Evolutionary conservation across 352 stramenopile genomes (phyloP).

Genomic region (Globisporangium spiculum): DNA sequence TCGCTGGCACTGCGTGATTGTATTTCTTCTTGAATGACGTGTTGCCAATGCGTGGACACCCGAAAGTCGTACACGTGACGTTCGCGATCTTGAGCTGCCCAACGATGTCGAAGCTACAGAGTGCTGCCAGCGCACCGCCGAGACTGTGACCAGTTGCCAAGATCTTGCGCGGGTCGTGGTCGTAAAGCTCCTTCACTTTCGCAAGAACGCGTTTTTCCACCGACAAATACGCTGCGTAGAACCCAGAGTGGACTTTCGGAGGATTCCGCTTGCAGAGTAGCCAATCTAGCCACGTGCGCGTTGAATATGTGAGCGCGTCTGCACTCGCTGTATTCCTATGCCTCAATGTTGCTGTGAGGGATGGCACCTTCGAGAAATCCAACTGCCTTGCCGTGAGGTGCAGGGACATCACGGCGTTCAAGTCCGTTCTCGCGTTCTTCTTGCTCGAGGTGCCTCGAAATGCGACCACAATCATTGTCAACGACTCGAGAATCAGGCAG

Average conservation of each 20-base stretch:
- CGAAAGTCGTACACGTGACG: constrained; percentile 41
- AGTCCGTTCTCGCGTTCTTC: constrained; percentile 39
- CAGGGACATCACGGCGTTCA: constrained; percentile 31
- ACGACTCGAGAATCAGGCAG: constrained; percentile 30
- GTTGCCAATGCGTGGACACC: constrained; percentile 38
- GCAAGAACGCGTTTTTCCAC: constrained; percentile 31
- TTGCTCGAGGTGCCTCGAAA: constrained; percentile 45
- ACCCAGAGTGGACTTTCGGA: constrained; percentile 41
- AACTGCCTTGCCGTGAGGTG: constrained; percentile 26
- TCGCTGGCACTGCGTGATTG: constrained; percentile 27
- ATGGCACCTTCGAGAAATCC: constrained; percentile 23
- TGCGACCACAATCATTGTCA: constrained; percentile 30
- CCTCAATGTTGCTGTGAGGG: not conserved
- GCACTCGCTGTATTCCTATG: not conserved
- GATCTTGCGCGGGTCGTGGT: constrained; percentile 23
- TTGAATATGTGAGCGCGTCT: not conserved
- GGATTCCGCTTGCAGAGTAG: constrained; percentile 30
- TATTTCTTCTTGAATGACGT: constrained; percentile 40
- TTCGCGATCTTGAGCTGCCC: constrained; percentile 26
- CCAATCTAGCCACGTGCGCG: constrained; percentile 26
- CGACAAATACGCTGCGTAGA: constrained; percentile 37
- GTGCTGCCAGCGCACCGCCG: constrained; percentile 34
- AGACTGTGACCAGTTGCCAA: constrained; percentile 41
- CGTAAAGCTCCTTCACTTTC: constrained; percentile 20
- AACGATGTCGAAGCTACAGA: constrained; percentile 42